Evolutionary conservation across 1,139 yeast species (phyloP).

Genomic region (Meyerozyma smithsonii): DNA sequence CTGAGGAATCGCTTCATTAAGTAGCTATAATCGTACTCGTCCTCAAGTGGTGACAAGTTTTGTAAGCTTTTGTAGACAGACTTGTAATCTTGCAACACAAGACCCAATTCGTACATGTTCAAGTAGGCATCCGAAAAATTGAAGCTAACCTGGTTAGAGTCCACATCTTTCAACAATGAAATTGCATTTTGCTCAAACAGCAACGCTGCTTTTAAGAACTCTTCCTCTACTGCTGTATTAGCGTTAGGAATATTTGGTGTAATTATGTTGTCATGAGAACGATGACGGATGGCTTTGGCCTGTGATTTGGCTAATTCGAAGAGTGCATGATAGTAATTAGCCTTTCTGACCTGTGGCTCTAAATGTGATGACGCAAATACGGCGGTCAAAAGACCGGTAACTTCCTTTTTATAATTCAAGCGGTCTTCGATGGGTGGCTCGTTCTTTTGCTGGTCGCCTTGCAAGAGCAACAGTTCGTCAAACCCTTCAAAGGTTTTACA

Average conservation of each 20-base stretch:
- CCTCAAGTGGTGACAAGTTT: slow-evolving; percentile 13
- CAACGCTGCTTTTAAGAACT: slow-evolving; percentile 15
- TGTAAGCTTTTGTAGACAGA: slow-evolving; percentile 22
- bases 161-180: not conserved
- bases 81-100: slow-evolving; percentile 22
- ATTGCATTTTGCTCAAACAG: slow-evolving; percentile 32
- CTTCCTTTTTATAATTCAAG: not conserved
- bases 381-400: not conserved
- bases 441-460: slow-evolving; percentile 4
- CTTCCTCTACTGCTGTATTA: not conserved
- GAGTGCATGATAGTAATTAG: slow-evolving; percentile 34
- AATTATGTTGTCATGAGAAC: slow-evolving; percentile 6
- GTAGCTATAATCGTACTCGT: not conserved
- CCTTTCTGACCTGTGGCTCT: slow-evolving; percentile 13
- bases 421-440: not conserved
- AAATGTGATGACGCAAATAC: not conserved
- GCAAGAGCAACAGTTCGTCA: slow-evolving; percentile 4
- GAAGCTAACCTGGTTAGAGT: not conserved
- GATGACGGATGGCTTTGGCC: slow-evolving; percentile 9
- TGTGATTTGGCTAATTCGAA: slow-evolving; percentile 25
- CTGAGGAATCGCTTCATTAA: slow-evolving; percentile 6
- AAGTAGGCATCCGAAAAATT: slow-evolving; percentile 18
- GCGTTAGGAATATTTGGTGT: not conserved
- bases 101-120: slow-evolving; percentile 28
- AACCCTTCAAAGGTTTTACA: slow-evolving; percentile 19